Evolutionary conservation across 164 flowering plant genomes (phyloP).

Genomic region (Nymphaea thermarum): DNA sequence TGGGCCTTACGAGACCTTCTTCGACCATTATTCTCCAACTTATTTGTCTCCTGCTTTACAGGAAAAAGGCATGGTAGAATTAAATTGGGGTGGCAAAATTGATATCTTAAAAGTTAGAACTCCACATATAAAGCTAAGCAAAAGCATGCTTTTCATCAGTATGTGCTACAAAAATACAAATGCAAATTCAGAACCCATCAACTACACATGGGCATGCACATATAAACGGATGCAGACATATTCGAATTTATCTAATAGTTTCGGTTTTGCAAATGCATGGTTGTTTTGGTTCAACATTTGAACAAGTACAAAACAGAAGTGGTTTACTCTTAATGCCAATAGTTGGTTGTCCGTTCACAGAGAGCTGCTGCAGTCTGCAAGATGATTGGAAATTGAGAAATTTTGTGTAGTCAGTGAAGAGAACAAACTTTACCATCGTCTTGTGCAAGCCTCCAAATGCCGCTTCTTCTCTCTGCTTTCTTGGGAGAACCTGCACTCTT

Average conservation of each 20-base stretch:
- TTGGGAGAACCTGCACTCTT: background rate
- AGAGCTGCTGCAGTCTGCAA: background rate
- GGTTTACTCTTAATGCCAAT: too few species aligned
- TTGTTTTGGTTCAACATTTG: too few species aligned
- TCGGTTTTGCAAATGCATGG: too few species aligned
- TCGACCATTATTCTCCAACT: slow-evolving; percentile 11
- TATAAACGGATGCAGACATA: background rate
- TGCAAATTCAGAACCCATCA: background rate
- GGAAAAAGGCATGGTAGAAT: slow-evolving; percentile 9
- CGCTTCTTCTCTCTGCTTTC: background rate
- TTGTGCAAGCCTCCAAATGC: background rate
- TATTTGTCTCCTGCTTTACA: slow-evolving; percentile 14
- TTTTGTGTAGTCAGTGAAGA: background rate
- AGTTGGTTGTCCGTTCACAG: too few species aligned
- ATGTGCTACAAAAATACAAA: background rate
- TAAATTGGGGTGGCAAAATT: slow-evolving; percentile 15
- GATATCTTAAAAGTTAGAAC: slow-evolving; percentile 2
- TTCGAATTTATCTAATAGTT: too few species aligned
- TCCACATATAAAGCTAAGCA: background rate
- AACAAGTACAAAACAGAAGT: too few species aligned
- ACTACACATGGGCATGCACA: background rate
- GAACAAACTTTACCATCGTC: background rate
- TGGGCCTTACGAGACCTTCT: slow-evolving; percentile 12
- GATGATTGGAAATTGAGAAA: background rate
- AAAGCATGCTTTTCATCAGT: background rate